These are phyloP conservation scores for Tetrapisispora nanseiensis DNA, from an alignment of 805 yeast species.

Conservation along the genomic window DNA sequence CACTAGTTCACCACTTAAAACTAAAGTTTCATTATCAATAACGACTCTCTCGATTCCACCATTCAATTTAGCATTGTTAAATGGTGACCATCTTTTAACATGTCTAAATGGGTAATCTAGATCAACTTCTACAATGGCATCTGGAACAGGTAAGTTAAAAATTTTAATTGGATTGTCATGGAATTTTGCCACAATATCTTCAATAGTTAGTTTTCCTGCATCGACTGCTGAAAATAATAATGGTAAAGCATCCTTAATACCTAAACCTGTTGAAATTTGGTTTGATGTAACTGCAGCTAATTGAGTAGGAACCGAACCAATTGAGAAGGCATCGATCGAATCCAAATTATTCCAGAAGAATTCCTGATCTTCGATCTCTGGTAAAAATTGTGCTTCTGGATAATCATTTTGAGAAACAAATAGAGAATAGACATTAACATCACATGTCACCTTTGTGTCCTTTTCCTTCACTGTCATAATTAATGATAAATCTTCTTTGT, in stretches of 20 bases:
- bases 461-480: slow-evolving; percentile 79
- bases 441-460: slow-evolving; percentile 78
- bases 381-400: slow-evolving; percentile 61
- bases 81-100: slow-evolving; percentile 44
- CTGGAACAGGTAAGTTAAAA: slow-evolving; percentile 71
- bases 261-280: slow-evolving; percentile 58
- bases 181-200: slow-evolving; percentile 61
- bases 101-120: slow-evolving; percentile 50
- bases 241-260: slow-evolving; percentile 73
- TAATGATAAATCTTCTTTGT: slow-evolving; percentile 71
- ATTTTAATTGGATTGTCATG: slow-evolving; percentile 75
- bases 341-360: slow-evolving; percentile 71
- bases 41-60: slow-evolving; percentile 89
- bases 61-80: slow-evolving; percentile 42
- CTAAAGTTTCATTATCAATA: slow-evolving; percentile 66
- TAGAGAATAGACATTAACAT: slow-evolving; percentile 70
- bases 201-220: slow-evolving; percentile 59
- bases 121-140: slow-evolving; percentile 68
- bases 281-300: slow-evolving; percentile 58
- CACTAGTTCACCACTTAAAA: slow-evolving; percentile 71
- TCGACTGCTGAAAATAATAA: slow-evolving; percentile 71
- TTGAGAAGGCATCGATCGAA: slow-evolving; percentile 74
- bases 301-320: slow-evolving; percentile 69
- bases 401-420: slow-evolving; percentile 66
- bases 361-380: slow-evolving; percentile 69